Evolutionary conservation across 257 asterid species (phyloP), one percentile per base, ranked within the genome.

Genomic region (Fraxinus americana): DNA sequence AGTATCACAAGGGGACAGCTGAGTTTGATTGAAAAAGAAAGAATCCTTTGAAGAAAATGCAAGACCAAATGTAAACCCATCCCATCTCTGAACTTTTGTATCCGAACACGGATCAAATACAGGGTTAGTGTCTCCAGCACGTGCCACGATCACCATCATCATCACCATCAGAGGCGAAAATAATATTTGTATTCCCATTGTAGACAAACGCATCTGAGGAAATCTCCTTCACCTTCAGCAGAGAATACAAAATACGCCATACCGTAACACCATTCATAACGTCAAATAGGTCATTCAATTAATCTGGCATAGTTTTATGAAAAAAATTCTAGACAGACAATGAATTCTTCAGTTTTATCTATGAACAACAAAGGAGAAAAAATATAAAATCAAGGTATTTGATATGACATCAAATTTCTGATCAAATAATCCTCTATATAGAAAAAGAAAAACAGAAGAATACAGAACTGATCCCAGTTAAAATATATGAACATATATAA

Each of bases 1-100:
- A 0, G 72, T 74, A 83, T 96, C 98, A 48, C 99, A 93, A 0
- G 99, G 99, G 1, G 99, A 96, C 71, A 96, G 97, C 85, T 93
- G 98, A 7, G 92, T 86, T 75, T 87, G 89, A 78, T 96, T 90
- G 89, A 82, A 92, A 57, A 93, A 90, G 86, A 93, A 96, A 0
- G 89, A 80, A 8, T 92, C 87, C 82, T 57, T 93, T 1, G 96
- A 83, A 17, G 98, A 85, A 81, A 96, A 91, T 0, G 86, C 97
- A 12, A 96, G 84, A 0, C 99, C 99, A 67, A 96, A 92, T 1
- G 97, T 83, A 75, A 96, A 96, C 0, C 99, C 99, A 78, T 96
- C 99, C 45, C 48, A 78, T 84, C 74, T 89, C 81, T 84, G 89
- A 38, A 96, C 88, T 78, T 82, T 88, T 10, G 99, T 61, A 50